These are phyloP conservation scores for Irpex sp. DNA, from an alignment of 1,284 basidiomycete species.

Conservation along the genomic window DNA sequence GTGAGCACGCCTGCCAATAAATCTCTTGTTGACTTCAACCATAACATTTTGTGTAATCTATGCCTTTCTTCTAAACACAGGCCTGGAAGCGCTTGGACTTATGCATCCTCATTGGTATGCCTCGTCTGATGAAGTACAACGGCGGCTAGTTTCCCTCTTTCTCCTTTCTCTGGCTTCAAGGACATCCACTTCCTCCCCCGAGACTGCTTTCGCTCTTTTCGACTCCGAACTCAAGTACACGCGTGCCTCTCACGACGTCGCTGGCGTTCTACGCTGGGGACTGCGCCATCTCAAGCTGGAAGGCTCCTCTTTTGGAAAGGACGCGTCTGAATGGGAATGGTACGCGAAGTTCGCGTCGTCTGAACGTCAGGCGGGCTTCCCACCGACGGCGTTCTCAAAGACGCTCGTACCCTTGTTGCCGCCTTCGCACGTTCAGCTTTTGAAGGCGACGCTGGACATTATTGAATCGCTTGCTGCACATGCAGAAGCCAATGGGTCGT, in stretches of 20 bases:
- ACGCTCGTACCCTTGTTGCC: constrained; percentile 56
- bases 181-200: constrained; percentile 37
- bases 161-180: constrained; percentile 56
- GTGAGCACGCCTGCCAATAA: constrained; percentile 23
- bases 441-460: constrained; percentile 53
- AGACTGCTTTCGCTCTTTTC: constrained; percentile 46
- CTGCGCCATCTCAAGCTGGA: constrained; percentile 66
- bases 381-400: constrained; percentile 55
- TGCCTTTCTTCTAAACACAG: constrained; percentile 29
- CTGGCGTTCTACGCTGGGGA: constrained; percentile 76
- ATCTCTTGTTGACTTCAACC: background rate
- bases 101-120: constrained; percentile 83
- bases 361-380: constrained; percentile 55
- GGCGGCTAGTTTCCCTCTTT: constrained; percentile 66
- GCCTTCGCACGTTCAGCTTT: constrained; percentile 49
- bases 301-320: constrained; percentile 47
- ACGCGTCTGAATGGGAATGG: constrained; percentile 49
- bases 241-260: constrained; percentile 68
- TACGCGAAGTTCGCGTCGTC: constrained; percentile 56
- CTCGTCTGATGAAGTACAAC: constrained; percentile 62
- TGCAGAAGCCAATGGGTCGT: constrained; percentile 64
- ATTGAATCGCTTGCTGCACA: constrained; percentile 67
- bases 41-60: background rate
- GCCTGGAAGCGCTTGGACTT: constrained; percentile 69
- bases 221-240: constrained; percentile 60